These are phyloP conservation scores for Neurospora sp. DNA, from an alignment of 2,329 filamentous ascomycete species.

Conservation along the genomic window DNA sequence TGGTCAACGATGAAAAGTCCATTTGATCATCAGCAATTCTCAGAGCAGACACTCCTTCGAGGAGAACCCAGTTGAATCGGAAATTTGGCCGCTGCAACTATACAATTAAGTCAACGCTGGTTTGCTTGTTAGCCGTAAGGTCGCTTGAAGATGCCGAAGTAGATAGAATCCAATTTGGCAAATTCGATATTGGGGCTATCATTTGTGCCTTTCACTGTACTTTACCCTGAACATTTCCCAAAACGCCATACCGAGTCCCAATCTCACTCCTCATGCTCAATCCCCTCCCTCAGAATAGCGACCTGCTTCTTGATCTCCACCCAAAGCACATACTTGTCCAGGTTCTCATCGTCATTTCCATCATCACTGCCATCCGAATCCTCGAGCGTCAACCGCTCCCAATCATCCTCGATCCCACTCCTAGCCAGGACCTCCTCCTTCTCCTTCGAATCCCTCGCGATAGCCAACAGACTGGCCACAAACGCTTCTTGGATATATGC, in stretches of 20 bases:
- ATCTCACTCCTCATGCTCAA: constrained; percentile 28
- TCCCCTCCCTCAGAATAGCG: constrained; percentile 47
- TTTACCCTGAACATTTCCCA: too few species aligned
- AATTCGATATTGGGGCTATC: too few species aligned
- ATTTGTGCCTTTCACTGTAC: too few species aligned
- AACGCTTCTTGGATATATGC: constrained; percentile 63
- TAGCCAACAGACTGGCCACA: constrained; percentile 49
- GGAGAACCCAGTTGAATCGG: too few species aligned
- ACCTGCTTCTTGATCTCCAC: constrained; percentile 54
- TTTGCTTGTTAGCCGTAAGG: too few species aligned
- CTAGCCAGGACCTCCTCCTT: constrained; percentile 7
- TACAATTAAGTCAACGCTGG: too few species aligned
- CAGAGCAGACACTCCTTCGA: too few species aligned
- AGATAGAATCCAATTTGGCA: too few species aligned
- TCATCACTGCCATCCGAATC: background rate
- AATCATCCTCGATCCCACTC: constrained; percentile 13
- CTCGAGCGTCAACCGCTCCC: constrained; percentile 11
- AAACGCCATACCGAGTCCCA: too few species aligned
- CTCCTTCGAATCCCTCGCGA: constrained; percentile 31
- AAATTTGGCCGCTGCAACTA: too few species aligned
- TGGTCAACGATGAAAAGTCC: background rate
- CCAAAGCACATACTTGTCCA: constrained; percentile 47
- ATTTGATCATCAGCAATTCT: too few species aligned
- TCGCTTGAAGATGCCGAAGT: too few species aligned
- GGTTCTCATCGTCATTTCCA: constrained; percentile 19